Evolutionary conservation across 805 yeast genomes (phyloP).

Genomic region (Cyberlindnera bimundalis): DNA sequence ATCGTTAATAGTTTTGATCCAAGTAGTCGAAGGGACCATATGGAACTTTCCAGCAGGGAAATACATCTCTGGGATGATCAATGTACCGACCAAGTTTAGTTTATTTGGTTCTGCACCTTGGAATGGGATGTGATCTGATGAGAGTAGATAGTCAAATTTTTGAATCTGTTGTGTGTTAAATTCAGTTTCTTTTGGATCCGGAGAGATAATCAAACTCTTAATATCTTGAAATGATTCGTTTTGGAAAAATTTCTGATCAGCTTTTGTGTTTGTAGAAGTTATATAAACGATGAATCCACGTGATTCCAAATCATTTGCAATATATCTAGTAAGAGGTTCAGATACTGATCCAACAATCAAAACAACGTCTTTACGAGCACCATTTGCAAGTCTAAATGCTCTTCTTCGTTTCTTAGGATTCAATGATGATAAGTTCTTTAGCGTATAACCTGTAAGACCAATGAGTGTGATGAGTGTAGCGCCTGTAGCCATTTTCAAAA

Average conservation of each 20-base stretch:
- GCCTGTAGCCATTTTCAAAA: constrained; percentile 4
- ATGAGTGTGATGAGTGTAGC: constrained; percentile 1
- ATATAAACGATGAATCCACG: constrained; percentile 81
- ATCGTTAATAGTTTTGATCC: constrained; percentile 46
- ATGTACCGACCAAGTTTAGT: constrained; percentile 58
- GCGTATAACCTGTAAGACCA: constrained; percentile 6
- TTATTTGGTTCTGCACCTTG: constrained; percentile 53
- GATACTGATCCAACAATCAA: constrained; percentile 73
- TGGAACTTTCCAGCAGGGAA: constrained; percentile 70
- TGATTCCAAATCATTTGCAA: constrained; percentile 70
- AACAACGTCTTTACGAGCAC: constrained; percentile 74
- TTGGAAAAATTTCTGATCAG: constrained; percentile 41
- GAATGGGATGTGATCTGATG: constrained; percentile 55
- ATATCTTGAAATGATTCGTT: constrained; percentile 67
- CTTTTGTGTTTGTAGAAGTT: constrained; percentile 41
- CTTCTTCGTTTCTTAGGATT: constrained; percentile 39
- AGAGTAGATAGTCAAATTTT: constrained; percentile 46
- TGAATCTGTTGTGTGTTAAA: constrained; percentile 43
- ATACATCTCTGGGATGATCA: constrained; percentile 66
- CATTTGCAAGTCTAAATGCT: constrained; percentile 61
- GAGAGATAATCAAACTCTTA: constrained; percentile 54
- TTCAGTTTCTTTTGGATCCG: constrained; percentile 38
- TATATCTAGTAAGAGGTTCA: constrained; percentile 65
- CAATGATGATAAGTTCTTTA: neutral
- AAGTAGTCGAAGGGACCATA: constrained; percentile 44